phyloP scores from a whole-genome alignment of 768 basidiomycete species.

The Strobilomyces echinocephalus region DNA sequence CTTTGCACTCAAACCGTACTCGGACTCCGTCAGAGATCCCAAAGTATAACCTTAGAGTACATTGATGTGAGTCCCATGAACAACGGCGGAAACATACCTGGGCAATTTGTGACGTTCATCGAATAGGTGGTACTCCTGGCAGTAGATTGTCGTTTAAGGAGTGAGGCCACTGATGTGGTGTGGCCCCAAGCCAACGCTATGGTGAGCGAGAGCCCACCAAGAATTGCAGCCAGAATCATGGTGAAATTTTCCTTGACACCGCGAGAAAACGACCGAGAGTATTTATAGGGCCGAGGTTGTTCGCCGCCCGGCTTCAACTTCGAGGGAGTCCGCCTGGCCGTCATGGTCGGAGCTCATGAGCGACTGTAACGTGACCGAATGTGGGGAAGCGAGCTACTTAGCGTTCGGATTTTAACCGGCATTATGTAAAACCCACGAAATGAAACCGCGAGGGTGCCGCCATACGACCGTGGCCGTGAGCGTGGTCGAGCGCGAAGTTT shows the following conservation, averaged over 20 bases:
- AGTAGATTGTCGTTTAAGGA: conserved; percentile 4
- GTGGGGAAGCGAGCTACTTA: not conserved
- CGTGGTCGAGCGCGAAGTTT: too few species aligned
- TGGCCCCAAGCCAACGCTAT: conserved; percentile 1
- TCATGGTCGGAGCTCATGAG: too few species aligned
- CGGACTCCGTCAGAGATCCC: conserved; percentile 37
- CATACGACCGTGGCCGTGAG: too few species aligned
- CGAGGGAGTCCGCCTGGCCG: not conserved
- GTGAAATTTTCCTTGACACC: not conserved
- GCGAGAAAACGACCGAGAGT: not conserved
- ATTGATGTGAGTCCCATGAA: not conserved
- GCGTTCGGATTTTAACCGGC: not conserved
- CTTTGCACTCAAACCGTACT: conserved; percentile 49
- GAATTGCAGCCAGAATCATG: conserved; percentile 1
- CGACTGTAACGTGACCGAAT: not conserved
- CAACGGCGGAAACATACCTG: conserved; percentile 17
- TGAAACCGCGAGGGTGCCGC: too few species aligned
- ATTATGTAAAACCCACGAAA: too few species aligned
- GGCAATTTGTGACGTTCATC: conserved; percentile 29
- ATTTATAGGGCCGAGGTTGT: conserved; percentile 2
- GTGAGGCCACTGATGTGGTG: conserved; percentile 1
- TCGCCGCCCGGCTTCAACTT: not conserved
- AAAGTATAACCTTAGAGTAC: conserved; percentile 51
- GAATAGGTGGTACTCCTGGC: conserved; percentile 15
- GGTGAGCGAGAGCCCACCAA: conserved; percentile 7